Percentiles rank a stretch among this genome's conserved stretches.
Evolutionary conservation across 2,329 filamentous ascomycete genomes (phyloP).

Genomic region (Stagonosporopsis rhizophila): DNA sequence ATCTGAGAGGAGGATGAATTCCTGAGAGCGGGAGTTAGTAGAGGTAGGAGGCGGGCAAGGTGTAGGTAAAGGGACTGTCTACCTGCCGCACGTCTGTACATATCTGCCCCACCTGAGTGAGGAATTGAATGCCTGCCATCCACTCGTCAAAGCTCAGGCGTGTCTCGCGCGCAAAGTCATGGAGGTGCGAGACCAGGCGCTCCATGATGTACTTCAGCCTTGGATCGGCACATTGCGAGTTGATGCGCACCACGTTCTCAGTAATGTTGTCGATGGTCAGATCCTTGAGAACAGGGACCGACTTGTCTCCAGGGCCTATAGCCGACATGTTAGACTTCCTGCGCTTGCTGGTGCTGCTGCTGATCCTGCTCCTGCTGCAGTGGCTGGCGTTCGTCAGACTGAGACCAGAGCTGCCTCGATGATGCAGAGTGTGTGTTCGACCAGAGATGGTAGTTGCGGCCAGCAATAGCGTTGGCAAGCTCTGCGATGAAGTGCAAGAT

Average conservation of each 20-base stretch:
- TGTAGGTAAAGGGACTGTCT: conserved; percentile 15
- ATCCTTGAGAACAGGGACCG: conserved; percentile 66
- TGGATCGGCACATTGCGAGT: conserved; percentile 70
- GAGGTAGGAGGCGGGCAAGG: background rate
- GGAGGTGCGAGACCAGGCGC: conserved; percentile 76
- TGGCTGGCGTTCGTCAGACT: conserved; percentile 12
- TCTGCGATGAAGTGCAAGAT: conserved; percentile 4
- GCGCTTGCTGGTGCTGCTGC: background rate
- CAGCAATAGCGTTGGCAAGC: background rate
- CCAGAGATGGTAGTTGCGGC: conserved; percentile 11
- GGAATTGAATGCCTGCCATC: conserved; percentile 75
- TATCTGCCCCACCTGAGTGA: conserved; percentile 76
- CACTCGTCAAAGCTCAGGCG: conserved; percentile 78
- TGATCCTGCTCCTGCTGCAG: conserved; percentile 10
- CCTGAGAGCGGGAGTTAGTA: conserved; percentile 54
- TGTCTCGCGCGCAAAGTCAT: conserved; percentile 83
- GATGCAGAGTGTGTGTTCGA: conserved; percentile 10
- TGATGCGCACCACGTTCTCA: conserved; percentile 74
- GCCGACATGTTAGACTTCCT: conserved; percentile 8
- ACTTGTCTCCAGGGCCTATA: background rate
- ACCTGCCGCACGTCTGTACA: conserved; percentile 76
- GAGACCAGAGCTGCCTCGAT: conserved; percentile 8
- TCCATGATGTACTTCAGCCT: conserved; percentile 76
- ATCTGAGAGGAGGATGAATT: conserved; percentile 85
- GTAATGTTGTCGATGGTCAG: conserved; percentile 83